Percentiles rank a stretch among this genome's conserved stretches.
Conservation (phyloP, 306 rosid species). For the Vigna mungo region DNA sequence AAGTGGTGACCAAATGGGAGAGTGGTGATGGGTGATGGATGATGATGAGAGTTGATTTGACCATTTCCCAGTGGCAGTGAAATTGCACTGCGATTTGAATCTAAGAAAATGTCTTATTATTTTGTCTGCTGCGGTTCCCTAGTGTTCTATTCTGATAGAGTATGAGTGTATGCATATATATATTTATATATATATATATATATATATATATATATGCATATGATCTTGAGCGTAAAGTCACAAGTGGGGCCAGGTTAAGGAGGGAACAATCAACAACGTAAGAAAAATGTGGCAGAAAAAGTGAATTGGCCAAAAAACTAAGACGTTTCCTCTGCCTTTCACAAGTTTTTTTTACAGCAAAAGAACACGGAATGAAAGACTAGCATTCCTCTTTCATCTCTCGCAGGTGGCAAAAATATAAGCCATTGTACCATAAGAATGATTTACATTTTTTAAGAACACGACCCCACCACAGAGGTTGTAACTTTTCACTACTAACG, state of each 20-base stretch:
- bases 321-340: constrained; percentile 18
- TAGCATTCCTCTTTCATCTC: background rate
- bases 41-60: constrained; percentile 39
- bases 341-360: constrained; percentile 27
- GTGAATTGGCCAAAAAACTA: constrained; percentile 28
- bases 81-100: constrained; percentile 40
- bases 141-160: background rate
- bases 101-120: constrained; percentile 34
- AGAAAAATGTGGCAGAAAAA: constrained; percentile 32
- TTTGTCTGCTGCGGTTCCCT: constrained; percentile 36
- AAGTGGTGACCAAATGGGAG: constrained; percentile 32
- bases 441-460: background rate
- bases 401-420: constrained; percentile 18
- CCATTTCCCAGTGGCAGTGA: constrained; percentile 39
- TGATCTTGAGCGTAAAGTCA: background rate
- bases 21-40: constrained; percentile 23
- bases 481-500: background rate
- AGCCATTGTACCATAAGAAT: constrained; percentile 1
- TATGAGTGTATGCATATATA: background rate
- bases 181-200: too few relatives aligned
- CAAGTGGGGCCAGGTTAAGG: constrained; percentile 14
- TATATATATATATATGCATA: background rate
- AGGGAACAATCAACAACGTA: constrained; percentile 43
- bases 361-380: constrained; percentile 25
- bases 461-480: background rate